These are phyloP conservation scores for Malassezia vespertilionis DNA, from an alignment of 1,284 basidiomycete species.

Conservation along the genomic window DNA sequence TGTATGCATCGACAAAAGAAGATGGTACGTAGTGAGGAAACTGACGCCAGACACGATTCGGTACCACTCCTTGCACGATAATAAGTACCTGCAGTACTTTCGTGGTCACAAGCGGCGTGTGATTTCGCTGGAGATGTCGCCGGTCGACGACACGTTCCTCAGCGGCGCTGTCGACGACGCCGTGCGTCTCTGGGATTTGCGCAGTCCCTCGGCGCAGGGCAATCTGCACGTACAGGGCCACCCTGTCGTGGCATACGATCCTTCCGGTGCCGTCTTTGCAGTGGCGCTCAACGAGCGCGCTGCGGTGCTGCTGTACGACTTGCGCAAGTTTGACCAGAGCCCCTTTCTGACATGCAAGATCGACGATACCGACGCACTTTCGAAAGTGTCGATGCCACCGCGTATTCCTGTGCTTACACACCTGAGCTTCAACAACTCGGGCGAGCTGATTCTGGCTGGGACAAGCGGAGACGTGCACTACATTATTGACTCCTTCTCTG, in stretches of 20 bases:
- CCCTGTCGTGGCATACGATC: constrained; percentile 80
- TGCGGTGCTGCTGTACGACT: constrained; percentile 57
- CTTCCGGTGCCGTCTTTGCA: constrained; percentile 78
- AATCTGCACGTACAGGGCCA: constrained; percentile 54
- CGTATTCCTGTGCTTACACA: constrained; percentile 84
- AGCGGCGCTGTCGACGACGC: constrained; percentile 86
- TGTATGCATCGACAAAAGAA: constrained; percentile 88
- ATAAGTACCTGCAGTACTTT: constrained; percentile 90
- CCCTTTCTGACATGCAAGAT: constrained; percentile 75
- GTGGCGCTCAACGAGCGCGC: constrained; percentile 63
- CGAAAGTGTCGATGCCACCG: constrained; percentile 51
- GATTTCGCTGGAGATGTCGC: constrained; percentile 78
- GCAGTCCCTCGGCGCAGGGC: constrained; percentile 61
- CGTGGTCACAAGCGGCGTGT: constrained; percentile 73
- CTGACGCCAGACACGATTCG: constrained; percentile 60
- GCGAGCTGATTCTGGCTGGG: constrained; percentile 78
- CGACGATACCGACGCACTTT: constrained; percentile 49
- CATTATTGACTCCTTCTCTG: constrained; percentile 50
- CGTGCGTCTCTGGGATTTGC: constrained; percentile 91
- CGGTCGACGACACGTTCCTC: constrained; percentile 87
- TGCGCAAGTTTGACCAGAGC: constrained; percentile 72
- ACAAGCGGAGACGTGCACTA: constrained; percentile 88
- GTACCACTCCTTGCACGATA: constrained; percentile 88
- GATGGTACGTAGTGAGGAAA: constrained; percentile 52
- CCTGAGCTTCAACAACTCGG: constrained; percentile 70